Evolutionary conservation across 208 protist genomes (phyloP), one percentile per base, ranked within the genome.

Genomic region (Leptomonas pyrrhocoris): DNA sequence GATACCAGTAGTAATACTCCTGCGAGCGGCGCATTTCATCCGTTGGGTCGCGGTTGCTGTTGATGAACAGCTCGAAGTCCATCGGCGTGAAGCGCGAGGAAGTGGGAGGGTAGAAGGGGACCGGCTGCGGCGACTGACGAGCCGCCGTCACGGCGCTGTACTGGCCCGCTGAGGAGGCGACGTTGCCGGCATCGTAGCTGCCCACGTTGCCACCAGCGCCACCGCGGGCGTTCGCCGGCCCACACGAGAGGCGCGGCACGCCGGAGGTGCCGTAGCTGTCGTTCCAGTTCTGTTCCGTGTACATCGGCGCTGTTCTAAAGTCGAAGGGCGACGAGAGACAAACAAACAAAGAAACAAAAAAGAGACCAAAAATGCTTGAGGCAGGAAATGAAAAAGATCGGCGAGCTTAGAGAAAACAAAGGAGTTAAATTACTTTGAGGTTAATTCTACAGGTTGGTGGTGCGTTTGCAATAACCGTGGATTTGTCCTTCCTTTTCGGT

Each of bases 1-100:
- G 69, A 67, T 92, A 95, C 90, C 90, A 95, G 74, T 93, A 90
- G 68, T 86, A 84, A 72, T 95, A 95, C 74, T 90, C 90, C 43
- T 80, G 68, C 16, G 85, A 90, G 56, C 90, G 86, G 21, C 90
- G 87, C 87, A 95, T 93, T 56, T 95, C 87, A 38, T 89, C 81
- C 19, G 90, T 87, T 19, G 83, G 85, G 64, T 90, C 81, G 36
- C 79, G 79, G 67, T 87, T 87, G 71, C 86, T 82, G 68, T 92
- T 86, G 61, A 95, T 73, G 63, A 84, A 85, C 21, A 93, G 77
- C 66, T 93, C 87, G 77, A 95, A 95, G 79, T 95, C 90, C 85
- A 95, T 88, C 1, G 84, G 81, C 13, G 86, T 95, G 53, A 85
- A 93, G 42, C 90, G 84, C 2, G 78, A 77, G 57, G 59, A 55